A percentile compares a stretch with the other conserved stretches of the same genome.
These are phyloP conservation scores for Pyrus communis DNA, from an alignment of 306 rosid species.

Conservation along the genomic window DNA sequence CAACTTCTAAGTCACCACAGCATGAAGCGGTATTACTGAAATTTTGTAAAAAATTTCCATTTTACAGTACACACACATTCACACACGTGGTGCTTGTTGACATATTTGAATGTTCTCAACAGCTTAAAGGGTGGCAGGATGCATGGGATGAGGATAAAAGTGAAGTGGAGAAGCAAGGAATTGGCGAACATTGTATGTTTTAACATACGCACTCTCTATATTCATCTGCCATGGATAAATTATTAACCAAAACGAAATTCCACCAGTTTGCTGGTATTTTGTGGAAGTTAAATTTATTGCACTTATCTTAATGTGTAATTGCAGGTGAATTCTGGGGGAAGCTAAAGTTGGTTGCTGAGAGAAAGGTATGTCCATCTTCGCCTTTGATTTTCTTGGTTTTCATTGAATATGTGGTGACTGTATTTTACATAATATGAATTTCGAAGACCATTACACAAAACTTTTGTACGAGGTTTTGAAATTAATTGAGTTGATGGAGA, in stretches of 20 bases:
- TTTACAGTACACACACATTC: not conserved
- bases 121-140: conserved; percentile 82
- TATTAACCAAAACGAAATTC: not conserved
- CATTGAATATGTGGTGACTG: not conserved
- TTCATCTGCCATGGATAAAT: not conserved
- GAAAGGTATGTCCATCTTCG: conserved; percentile 46
- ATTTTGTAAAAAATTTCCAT: not conserved
- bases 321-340: conserved; percentile 84
- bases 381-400: not conserved
- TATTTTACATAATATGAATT: not conserved
- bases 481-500: not conserved
- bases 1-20: conserved; percentile 45
- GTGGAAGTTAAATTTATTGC: not conserved
- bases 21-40: conserved; percentile 40
- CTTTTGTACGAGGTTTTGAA: not conserved
- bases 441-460: not conserved
- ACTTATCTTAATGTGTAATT: conserved; percentile 26
- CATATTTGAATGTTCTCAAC: conserved; percentile 15
- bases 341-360: conserved; percentile 62
- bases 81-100: not conserved
- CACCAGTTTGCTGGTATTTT: not conserved
- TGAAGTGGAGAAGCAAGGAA: conserved; percentile 38
- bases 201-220: not conserved
- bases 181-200: conserved; percentile 42
- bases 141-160: conserved; percentile 64